Percentiles rank a stretch among this genome's conserved stretches.
Conservation (phyloP, 163 green algal genomes). For the Scenedesmus sp. region DNA sequence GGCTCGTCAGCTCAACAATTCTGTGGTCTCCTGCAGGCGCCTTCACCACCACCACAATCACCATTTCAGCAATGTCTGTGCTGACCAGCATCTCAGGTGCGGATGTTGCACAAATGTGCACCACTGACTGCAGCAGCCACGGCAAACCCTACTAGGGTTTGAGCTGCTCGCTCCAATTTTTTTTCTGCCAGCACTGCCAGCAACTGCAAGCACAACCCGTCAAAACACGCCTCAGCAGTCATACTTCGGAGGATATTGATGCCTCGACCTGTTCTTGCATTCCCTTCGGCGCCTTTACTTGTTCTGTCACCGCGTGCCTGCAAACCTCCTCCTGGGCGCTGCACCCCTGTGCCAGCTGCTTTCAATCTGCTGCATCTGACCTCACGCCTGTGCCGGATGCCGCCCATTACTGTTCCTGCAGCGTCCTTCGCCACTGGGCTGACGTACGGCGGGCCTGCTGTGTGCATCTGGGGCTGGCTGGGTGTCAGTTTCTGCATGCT, state of each 20-base stretch:
- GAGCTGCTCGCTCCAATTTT: not conserved
- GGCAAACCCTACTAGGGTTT: not conserved
- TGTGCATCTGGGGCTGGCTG: slow-evolving; percentile 75
- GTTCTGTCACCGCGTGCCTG: too few species aligned
- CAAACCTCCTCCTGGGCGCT: too few species aligned
- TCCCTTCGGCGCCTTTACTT: too few species aligned
- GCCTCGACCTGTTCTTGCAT: too few species aligned
- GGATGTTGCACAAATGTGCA: not conserved
- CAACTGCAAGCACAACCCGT: not conserved
- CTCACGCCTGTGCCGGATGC: not conserved
- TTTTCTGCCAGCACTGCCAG: not conserved
- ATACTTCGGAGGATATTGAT: not conserved
- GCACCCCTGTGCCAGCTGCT: too few species aligned
- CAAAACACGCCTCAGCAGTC: not conserved
- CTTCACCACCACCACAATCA: slow-evolving; percentile 38
- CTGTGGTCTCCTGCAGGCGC: not conserved
- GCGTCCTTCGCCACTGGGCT: slow-evolving; percentile 57
- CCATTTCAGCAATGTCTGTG: slow-evolving; percentile 47
- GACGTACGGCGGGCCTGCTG: slow-evolving; percentile 68
- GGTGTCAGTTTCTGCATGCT: slow-evolving; percentile 59
- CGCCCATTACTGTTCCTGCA: not conserved
- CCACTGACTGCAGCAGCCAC: not conserved
- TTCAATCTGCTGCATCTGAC: too few species aligned
- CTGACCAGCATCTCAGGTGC: slow-evolving; percentile 48
- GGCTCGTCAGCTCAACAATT: not conserved